Conservation (phyloP, 2,329 filamentous ascomycete genomes). For the Aspergillus nomiae region DNA sequence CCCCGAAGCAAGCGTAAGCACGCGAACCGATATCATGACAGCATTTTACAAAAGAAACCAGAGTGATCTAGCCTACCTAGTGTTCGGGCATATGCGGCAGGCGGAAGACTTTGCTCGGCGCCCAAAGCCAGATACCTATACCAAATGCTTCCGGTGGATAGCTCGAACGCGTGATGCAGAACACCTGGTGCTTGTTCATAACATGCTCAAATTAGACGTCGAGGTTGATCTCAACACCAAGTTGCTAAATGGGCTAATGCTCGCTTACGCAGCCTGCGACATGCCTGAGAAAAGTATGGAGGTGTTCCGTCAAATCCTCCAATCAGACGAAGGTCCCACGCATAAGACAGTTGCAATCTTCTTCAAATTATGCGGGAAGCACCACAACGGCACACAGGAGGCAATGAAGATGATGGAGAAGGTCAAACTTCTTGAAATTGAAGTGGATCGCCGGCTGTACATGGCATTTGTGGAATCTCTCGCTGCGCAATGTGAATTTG, state of each 20-base stretch:
- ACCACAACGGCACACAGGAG: conserved; percentile 44
- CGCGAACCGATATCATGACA: conserved; percentile 74
- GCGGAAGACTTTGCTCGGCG: conserved; percentile 64
- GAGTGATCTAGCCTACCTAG: conserved; percentile 79
- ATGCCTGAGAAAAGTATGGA: conserved; percentile 68
- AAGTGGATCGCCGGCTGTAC: conserved; percentile 73
- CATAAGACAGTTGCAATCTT: conserved; percentile 79
- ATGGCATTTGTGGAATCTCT: conserved; percentile 75
- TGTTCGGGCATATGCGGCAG: conserved; percentile 93
- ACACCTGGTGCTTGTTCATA: conserved; percentile 75
- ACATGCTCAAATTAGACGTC: conserved; percentile 93
- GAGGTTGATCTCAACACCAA: conserved; percentile 73
- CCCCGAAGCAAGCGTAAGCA: conserved; percentile 62
- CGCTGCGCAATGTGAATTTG: conserved; percentile 70
- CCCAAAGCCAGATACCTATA: conserved; percentile 74
- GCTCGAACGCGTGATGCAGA: conserved; percentile 62
- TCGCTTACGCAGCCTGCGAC: conserved; percentile 74
- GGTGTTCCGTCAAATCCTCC: conserved; percentile 83
- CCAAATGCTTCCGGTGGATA: conserved; percentile 75
- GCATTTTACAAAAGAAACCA: conserved; percentile 76
- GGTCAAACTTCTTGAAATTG: conserved; percentile 73
- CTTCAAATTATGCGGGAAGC: conserved; percentile 74
- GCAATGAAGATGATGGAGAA: conserved; percentile 56
- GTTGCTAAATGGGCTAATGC: conserved; percentile 82
- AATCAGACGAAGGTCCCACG: conserved; percentile 80